Conservation (phyloP, 768 basidiomycete genomes). For the Agaricus bisporus region DNA sequence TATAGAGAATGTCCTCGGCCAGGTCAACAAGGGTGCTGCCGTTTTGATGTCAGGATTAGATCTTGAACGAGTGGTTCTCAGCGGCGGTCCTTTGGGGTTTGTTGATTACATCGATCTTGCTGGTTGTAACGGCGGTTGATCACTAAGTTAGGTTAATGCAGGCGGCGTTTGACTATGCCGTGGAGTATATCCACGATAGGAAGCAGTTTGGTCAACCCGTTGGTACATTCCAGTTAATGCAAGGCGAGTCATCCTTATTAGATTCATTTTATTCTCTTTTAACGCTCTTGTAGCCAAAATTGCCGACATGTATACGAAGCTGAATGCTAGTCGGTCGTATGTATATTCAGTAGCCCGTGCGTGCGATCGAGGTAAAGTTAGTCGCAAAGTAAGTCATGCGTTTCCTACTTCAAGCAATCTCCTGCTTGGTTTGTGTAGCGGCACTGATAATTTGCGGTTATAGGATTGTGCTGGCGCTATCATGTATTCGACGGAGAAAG, state of each 20-base stretch:
- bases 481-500: constrained; percentile 86
- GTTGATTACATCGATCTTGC: constrained; percentile 12
- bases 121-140: constrained; percentile 7
- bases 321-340: constrained; percentile 83
- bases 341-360: constrained; percentile 91
- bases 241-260: constrained; percentile 47
- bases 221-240: constrained; percentile 93
- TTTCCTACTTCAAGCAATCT: background rate
- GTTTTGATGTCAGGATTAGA: constrained; percentile 96
- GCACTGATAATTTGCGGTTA: constrained; percentile 1
- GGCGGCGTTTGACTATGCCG: constrained; percentile 82
- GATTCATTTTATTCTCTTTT: constrained; percentile 13
- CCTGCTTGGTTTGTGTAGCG: background rate
- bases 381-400: constrained; percentile 55
- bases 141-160: constrained; percentile 68
- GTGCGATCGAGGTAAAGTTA: constrained; percentile 75
- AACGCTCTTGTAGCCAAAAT: constrained; percentile 50
- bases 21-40: constrained; percentile 69
- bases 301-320: constrained; percentile 92
- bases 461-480: constrained; percentile 96
- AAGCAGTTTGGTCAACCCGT: constrained; percentile 87
- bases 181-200: constrained; percentile 89
- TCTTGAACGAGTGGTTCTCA: constrained; percentile 85
- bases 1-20: constrained; percentile 81
- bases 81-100: constrained; percentile 88